Conservation (phyloP, 805 yeast genomes). For the Sugiyamaella marilandica region DNA sequence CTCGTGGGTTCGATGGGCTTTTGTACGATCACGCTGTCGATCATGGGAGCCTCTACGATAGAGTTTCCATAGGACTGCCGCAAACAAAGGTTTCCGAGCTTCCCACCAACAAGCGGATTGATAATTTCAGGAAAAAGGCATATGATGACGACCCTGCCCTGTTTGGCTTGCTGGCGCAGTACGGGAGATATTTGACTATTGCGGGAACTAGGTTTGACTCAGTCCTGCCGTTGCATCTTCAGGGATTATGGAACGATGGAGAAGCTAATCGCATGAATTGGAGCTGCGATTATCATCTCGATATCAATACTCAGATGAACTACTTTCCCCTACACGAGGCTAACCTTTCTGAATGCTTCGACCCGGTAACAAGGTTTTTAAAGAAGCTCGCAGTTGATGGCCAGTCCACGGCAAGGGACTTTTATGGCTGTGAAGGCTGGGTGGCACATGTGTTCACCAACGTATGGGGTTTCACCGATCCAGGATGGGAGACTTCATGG, state of each 20-base stretch:
- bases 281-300: constrained; percentile 15
- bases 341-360: constrained; percentile 9
- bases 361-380: constrained; percentile 7
- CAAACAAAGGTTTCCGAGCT: not conserved
- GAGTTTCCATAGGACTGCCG: not conserved
- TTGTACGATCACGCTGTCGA: not conserved
- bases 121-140: not conserved
- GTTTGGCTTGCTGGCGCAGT: constrained; percentile 5
- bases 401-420: constrained; percentile 5
- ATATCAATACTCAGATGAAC: constrained; percentile 16
- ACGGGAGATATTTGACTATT: constrained; percentile 10
- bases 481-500: constrained; percentile 15
- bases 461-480: constrained; percentile 14
- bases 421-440: constrained; percentile 15
- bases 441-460: constrained; percentile 14
- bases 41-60: constrained; percentile 2
- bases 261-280: constrained; percentile 11
- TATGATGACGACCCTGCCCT: constrained; percentile 5
- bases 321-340: constrained; percentile 12
- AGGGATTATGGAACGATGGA: constrained; percentile 17
- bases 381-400: constrained; percentile 8
- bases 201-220: constrained; percentile 12
- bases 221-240: constrained; percentile 10
- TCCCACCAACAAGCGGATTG: constrained; percentile 2
- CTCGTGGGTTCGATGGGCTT: not conserved